These are phyloP conservation scores for Bauhinia variegata DNA, from an alignment of 306 rosid genomes.

Conservation along the genomic window DNA sequence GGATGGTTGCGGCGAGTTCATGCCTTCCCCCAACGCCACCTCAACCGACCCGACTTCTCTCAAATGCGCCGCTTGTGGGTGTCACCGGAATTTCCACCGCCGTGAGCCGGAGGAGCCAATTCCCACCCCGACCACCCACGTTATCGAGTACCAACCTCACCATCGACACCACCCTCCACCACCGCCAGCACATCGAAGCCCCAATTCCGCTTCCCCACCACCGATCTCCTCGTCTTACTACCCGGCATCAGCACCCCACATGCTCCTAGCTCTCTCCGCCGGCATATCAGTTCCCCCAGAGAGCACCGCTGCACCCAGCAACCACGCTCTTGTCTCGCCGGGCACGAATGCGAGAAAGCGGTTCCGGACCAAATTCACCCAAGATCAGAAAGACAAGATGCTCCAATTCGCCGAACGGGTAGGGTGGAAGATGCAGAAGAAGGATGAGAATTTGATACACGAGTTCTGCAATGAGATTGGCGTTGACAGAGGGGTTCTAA, in stretches of 20 bases:
- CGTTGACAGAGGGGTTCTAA: constrained; percentile 72
- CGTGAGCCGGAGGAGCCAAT: constrained; percentile 79
- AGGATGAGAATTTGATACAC: constrained; percentile 65
- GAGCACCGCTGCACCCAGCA: constrained; percentile 37
- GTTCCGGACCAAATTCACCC: constrained; percentile 76
- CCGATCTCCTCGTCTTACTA: constrained; percentile 95
- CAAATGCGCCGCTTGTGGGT: constrained; percentile 96
- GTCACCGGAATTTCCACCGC: constrained; percentile 99
- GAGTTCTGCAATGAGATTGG: constrained; percentile 74
- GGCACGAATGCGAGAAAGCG: constrained; percentile 54
- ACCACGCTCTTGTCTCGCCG: constrained; percentile 16
- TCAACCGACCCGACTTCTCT: constrained; percentile 76
- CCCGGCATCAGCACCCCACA: constrained; percentile 86
- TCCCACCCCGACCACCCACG: constrained; percentile 50
- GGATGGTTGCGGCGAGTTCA: constrained; percentile 95
- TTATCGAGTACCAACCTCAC: constrained; percentile 80
- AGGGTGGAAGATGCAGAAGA: constrained; percentile 96
- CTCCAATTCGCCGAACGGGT: constrained; percentile 69
- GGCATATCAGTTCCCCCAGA: constrained; percentile 55
- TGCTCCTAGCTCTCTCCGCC: constrained; percentile 81
- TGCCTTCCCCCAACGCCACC: constrained; percentile 72
- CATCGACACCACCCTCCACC: constrained; percentile 82
- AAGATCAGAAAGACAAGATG: constrained; percentile 91
- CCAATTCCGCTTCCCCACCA: constrained; percentile 85
- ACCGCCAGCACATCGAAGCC: constrained; percentile 59